A percentile compares a stretch with the other conserved stretches of the same genome.
Evolutionary conservation across 805 yeast genomes (phyloP).

Genomic region (Ogataea neopini): DNA sequence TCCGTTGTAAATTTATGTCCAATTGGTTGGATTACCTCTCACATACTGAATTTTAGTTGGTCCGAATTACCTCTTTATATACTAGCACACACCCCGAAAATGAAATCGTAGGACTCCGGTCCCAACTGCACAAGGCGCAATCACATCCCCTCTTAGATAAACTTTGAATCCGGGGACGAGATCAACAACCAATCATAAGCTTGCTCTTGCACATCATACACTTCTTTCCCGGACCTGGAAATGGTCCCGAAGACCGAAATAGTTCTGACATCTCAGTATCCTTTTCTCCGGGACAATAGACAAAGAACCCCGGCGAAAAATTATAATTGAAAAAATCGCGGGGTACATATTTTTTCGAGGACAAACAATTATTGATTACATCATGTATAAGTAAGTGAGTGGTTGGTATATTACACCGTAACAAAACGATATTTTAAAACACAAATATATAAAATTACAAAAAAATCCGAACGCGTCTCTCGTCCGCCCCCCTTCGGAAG

Average conservation of each 20-base stretch:
- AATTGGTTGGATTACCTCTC: too few relatives aligned
- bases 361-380: background rate
- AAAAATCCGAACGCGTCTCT: background rate
- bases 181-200: background rate
- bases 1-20: background rate
- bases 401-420: constrained; percentile 1
- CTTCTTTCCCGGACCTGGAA: background rate
- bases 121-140: background rate
- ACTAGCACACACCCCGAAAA: background rate
- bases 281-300: constrained; percentile 13
- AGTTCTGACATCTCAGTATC: constrained; percentile 1
- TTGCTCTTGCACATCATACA: constrained; percentile 1
- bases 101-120: constrained; percentile 3
- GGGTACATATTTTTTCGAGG: background rate
- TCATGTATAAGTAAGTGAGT: too few relatives aligned
- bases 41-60: too few relatives aligned
- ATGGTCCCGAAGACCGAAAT: background rate
- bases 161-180: background rate
- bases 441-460: constrained; percentile 2
- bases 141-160: too few relatives aligned
- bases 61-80: background rate
- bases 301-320: background rate
- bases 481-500: background rate
- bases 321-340: background rate
- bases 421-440: too few relatives aligned